Percentiles rank a stretch among this genome's conserved stretches.
Evolutionary conservation across 208 protist genomes (phyloP).

Genomic region (Crithidia fasciculata): DNA sequence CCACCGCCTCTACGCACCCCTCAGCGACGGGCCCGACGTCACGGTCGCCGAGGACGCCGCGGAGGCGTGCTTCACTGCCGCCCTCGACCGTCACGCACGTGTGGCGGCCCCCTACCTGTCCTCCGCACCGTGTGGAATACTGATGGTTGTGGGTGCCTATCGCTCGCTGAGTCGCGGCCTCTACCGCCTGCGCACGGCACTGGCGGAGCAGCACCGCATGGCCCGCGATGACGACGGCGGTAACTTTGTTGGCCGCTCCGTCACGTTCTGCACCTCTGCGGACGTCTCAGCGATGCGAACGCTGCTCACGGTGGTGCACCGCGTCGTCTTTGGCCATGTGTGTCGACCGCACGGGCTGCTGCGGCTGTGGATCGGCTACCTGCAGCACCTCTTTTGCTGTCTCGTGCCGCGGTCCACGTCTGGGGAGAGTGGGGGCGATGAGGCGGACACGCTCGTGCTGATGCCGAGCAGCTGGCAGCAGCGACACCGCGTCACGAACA

Average conservation of each 20-base stretch:
- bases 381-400: conserved; percentile 68
- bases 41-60: not conserved
- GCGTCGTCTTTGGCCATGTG: conserved; percentile 62
- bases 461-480: conserved; percentile 54
- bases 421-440: conserved; percentile 9
- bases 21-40: not conserved
- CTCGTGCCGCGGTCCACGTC: conserved; percentile 51
- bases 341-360: conserved; percentile 59
- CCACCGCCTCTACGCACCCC: too few relatives aligned
- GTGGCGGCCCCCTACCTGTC: conserved; percentile 10
- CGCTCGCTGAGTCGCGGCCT: conserved; percentile 54
- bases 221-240: conserved; percentile 38
- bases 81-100: conserved; percentile 15
- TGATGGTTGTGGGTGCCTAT: conserved; percentile 66
- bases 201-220: conserved; percentile 58
- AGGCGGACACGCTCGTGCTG: conserved; percentile 49
- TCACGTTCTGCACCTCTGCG: conserved; percentile 65
- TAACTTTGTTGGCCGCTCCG: conserved; percentile 53
- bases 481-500: conserved; percentile 14
- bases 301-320: conserved; percentile 59
- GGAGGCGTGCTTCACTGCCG: conserved; percentile 8
- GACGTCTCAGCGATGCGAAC: conserved; percentile 56
- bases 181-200: conserved; percentile 43
- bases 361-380: conserved; percentile 75
- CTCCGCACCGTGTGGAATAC: conserved; percentile 51